Conservation (phyloP, 768 basidiomycete species). For the Galerina sulciceps region DNA sequence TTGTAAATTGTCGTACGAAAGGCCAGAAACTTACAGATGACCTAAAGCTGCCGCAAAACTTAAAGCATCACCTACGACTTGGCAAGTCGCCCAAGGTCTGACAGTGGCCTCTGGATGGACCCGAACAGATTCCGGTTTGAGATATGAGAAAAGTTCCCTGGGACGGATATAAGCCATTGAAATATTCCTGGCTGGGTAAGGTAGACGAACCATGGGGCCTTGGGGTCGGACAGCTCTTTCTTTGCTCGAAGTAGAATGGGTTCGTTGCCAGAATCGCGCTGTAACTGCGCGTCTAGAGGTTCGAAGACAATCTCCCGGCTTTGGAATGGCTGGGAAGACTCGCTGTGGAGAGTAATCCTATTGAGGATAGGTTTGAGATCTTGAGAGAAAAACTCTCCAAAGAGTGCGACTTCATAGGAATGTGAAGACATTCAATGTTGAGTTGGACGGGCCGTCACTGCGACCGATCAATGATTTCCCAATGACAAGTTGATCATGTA, state of each 20-base stretch:
- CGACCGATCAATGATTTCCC: neutral
- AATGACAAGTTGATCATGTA: no score
- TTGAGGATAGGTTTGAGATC: conserved; percentile 81
- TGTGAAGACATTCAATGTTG: conserved; percentile 50
- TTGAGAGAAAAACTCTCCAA: conserved; percentile 78
- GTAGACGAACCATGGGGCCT: conserved; percentile 63
- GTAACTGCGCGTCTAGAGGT: conserved; percentile 68
- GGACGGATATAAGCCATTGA: conserved; percentile 2
- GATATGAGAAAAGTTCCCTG: conserved; percentile 79
- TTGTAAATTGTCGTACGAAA: neutral
- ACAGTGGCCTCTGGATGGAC: conserved; percentile 88
- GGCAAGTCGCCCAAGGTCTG: conserved; percentile 80
- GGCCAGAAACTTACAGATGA: conserved; percentile 55
- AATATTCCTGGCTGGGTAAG: neutral
- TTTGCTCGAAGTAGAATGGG: conserved; percentile 73
- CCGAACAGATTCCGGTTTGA: conserved; percentile 84
- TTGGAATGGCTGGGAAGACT: conserved; percentile 76
- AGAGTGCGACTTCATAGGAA: conserved; percentile 81
- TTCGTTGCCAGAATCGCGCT: conserved; percentile 64
- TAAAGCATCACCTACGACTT: conserved; percentile 79
- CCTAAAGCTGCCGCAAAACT: conserved; percentile 83
- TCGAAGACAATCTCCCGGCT: conserved; percentile 83
- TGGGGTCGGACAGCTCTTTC: conserved; percentile 69
- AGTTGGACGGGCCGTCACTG: neutral
- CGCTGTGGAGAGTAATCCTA: conserved; percentile 80